Base-by-base conservation (phyloP, 306 rosid species). In the Aeschynomene evenia region DNA sequence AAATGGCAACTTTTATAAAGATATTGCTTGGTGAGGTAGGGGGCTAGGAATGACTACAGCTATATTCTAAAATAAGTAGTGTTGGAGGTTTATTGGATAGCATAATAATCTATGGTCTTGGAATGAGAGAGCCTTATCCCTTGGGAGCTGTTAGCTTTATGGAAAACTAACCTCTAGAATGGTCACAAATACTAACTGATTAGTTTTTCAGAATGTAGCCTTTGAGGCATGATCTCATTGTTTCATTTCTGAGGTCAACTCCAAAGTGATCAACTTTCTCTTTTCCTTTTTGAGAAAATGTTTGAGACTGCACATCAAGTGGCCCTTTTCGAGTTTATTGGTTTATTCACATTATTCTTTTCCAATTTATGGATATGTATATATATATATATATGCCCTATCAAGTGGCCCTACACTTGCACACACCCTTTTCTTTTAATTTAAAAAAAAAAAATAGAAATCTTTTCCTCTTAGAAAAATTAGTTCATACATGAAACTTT, bases 281-380 rank as follows among this genome's bases (percentile, higher is more conserved):
- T 65, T 55, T 29, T 65, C 4, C 20, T n/a, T 15, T 49, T 43
- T 22, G 43, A 58, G 31, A 55, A 33, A 70, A 54, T 4, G 11
- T 13, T 42, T n/a, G n/a, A 56, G 36, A 56, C 15, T 48, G 59
- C 63, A 72, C 65, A 33, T 45, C 37, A 58, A 46, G 39, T 74
- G 61, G 42, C 54, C 18, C 34, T 28, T 26, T 16, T 67, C 10
- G 51, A 20, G 43, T 45, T 56, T 46, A 31, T 57, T 48, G n/a
- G 43, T 45, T 56, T 46, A 31, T 57, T 48, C 63, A 16, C 31
- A 57, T 58, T 57, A 57, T 58, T 57, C 54, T 33, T 33, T 52
- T 57, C 15, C 20, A 31, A 34, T 22, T 2, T 11, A n/a, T n/a
- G n/a, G n/a, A n/a, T n/a, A n/a, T n/a, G n/a, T n/a, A n/a, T n/a